Base-by-base conservation (phyloP, 192 early-diverging fungal species). In the Umbelopsis ramanniana region DNA sequence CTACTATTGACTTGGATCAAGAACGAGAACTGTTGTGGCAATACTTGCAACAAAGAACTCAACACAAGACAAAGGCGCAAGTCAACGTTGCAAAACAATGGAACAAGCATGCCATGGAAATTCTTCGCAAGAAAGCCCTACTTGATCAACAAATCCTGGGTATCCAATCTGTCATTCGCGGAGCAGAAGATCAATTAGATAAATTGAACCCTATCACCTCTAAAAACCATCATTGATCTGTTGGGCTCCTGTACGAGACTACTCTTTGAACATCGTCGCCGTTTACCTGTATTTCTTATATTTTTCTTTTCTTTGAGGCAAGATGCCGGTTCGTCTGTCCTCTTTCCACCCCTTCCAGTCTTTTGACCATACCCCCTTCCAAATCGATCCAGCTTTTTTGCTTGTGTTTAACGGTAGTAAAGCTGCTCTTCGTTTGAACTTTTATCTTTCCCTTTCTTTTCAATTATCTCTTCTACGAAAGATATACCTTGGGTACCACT, bases 111-210 rank as follows among this genome's bases (percentile, higher is more conserved):
- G 35, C 57, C 17, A 29, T 37, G 33, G 29, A 63, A 12, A 19
- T 33, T 37, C 57, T 63, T 38, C 57, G 33, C 2, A 26, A 37
- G 4, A 63, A 63, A 63, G 33, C 29, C 14, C 12, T 63, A 17
- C 33, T 63, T 10, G 57, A 63, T 33, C 57, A 63, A 37, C 57
- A 63, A 35, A 29, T 63, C 35, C 29, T 63, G 57, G 57, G 57
- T 29, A 63, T 63, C 4, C 57, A 63, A 35, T 26, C 57, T 1
- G 33, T 63, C 7, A 63, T 63, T 63, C 57, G 57, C 35, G 26
- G 29, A 15, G 26, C 57, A 4, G 57, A 63, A 38, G 57, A 63
- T n/a, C 57, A 63, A 35, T 33, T 63, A 63, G 57, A 63, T 63
- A 63, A 26, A 26, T 15, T 63, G 33, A 11, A 33, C 26, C 10